Conservation (phyloP, 2,329 filamentous ascomycete species). For the Thyridium curvatum region DNA sequence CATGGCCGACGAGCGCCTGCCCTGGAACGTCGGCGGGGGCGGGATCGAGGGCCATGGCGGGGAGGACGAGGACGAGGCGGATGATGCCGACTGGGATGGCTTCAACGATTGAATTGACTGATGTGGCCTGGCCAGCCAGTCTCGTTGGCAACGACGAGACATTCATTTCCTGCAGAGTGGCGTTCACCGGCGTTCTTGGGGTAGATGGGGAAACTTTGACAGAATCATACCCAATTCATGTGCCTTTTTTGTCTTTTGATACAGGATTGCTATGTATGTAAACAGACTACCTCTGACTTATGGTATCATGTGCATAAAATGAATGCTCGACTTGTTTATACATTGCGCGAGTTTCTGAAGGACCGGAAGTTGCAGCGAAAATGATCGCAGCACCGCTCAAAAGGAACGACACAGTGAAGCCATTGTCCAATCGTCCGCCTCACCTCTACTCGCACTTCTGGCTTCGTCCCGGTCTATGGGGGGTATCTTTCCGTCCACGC, state of each 20-base stretch:
- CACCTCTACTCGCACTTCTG: background rate
- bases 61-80: conserved; percentile 28
- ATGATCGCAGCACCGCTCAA: too few species aligned
- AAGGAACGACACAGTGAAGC: too few species aligned
- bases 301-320: too few species aligned
- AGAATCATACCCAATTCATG: background rate
- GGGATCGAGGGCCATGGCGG: conserved; percentile 15
- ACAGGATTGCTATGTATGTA: too few species aligned
- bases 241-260: background rate
- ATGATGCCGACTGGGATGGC: conserved; percentile 58
- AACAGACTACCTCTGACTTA: too few species aligned
- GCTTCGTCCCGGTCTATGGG: background rate
- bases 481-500: background rate
- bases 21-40: conserved; percentile 44
- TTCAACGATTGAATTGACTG: conserved; percentile 52
- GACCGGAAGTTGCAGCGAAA: too few species aligned
- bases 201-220: background rate
- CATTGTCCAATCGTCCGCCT: too few species aligned
- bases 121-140: conserved; percentile 14
- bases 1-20: conserved; percentile 67
- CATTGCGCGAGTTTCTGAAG: too few species aligned
- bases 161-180: conserved; percentile 9
- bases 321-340: too few species aligned
- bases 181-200: conserved; percentile 4
- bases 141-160: too few species aligned